Base-by-base conservation (phyloP, 495 filamentous ascomycete genomes). In the Trichocladium antarcticum region DNA sequence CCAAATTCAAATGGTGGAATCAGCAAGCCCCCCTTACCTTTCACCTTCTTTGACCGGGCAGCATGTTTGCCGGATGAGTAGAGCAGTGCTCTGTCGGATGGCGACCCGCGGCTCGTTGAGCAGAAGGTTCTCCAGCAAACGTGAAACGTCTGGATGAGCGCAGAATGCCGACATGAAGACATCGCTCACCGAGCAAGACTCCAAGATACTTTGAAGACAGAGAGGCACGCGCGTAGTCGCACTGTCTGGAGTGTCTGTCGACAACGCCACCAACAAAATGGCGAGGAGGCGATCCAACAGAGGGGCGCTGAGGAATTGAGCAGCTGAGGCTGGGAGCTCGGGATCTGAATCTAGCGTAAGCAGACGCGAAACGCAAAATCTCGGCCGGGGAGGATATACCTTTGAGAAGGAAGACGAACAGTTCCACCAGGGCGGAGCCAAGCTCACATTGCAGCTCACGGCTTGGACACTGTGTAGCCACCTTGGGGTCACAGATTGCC, bases 131-230 rank as follows among this genome's bases (percentile, higher is more conserved):
- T 60, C 58, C 2, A 75, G 40, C 6, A 75, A 24, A 9, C 53
- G 38, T 3, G 56, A 53, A 1, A 64, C 56, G 1, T 49, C 42
- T 6, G 55, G 47, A 53, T 73, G 67, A 10, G 50, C 44, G 31
- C 59, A 74, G 51, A 87, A 77, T 5, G 69, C 66, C 3, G 58
- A 48, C 83, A 84, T 86, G 52, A 87, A 74, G 0, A 56, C 47
- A 10, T 62, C 50, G 44, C 77, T 83, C 38, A 78, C 71, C 11
- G 80, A 63, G 36, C 81, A 85, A 14, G 72, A 77, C 59, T 86
- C 79, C 0, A 87, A 64, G 3, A 89, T 66, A 11, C 79, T 69
- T 12, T 77, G 74, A 43, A 88, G 81, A 22, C 74, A 75, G 35
- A 74, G 57, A 38, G 68, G 60, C 4, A 79, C 54, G 59, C 78